Base-by-base conservation (phyloP, 169 alveolate species). In the Plasmodium vinckei region DNA sequence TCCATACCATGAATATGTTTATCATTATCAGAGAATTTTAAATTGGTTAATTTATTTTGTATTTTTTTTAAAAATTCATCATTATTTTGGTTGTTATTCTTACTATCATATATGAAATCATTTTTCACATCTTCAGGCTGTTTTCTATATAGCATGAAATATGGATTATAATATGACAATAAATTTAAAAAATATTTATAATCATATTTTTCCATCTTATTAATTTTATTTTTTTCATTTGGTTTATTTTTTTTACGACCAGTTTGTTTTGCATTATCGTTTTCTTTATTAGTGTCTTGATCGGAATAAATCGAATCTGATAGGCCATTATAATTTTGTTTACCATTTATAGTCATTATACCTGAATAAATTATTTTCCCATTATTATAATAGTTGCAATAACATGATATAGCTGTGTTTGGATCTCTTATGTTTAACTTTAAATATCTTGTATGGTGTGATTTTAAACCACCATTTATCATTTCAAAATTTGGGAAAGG, bases 371-470 rank as follows among this genome's bases (percentile, higher is more conserved):
- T 23, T 9, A 77, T 21, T n/a, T 64, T 23, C 13, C 51, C 51
- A 12, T 61, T 67, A n/a, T 17, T 77, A 64, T 49, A 49, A 39
- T 77, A 77, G 49, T 77, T 63, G 42, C 88, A 77, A 27, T 46
- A 63, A 57, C 88, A 77, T 49, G 63, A 65, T 49, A 77, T 51
- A 5, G n/a, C 33, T 47, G 15, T 63, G 7, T 54, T 53, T 54
- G 21, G 70, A 63, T 46, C 25, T 7, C 3, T 13, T 21, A 63
- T 39, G 12, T 51, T 69, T 19, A 77, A 33, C 39, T 63, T 64
- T 39, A 77, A 64, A 64, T 77, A 77, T 44, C 88, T 61, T 44
- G 88, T 77, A 33, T 77, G 60, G 21, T 77, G 13, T 42, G 44
- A 44, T 47, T 54, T 21, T 19, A 77, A 15, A 7, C 17, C 44